Evolutionary conservation across 306 rosid genomes (phyloP).

Genomic region (Parietaria judaica): DNA sequence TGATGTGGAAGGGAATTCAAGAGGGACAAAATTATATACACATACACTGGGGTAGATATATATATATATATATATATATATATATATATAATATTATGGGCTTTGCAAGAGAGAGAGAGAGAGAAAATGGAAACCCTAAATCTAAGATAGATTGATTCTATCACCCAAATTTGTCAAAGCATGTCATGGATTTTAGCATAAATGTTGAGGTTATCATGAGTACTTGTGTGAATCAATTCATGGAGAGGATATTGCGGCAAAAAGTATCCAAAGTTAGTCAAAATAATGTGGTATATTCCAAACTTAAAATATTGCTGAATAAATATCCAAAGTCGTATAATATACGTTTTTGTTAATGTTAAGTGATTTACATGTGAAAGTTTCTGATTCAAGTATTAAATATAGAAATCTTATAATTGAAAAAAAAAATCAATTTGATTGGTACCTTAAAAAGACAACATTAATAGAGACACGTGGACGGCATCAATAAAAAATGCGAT

Average conservation of each 20-base stretch:
- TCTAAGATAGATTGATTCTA: conserved; percentile 39
- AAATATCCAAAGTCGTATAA: no score
- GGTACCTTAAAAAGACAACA: no score
- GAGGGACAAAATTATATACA: conserved; percentile 12
- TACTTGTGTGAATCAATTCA: not conserved
- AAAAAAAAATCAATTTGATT: no score
- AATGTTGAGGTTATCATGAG: conserved; percentile 17
- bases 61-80: conserved; percentile 14
- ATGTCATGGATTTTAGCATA: conserved; percentile 39
- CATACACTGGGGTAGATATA: not conserved
- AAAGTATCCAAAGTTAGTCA: not conserved
- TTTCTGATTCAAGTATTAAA: no score
- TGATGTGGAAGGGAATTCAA: conserved; percentile 26
- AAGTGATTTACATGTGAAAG: no score
- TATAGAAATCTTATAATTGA: no score
- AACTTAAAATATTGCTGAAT: no score
- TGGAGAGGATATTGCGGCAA: not conserved
- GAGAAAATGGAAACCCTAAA: conserved; percentile 52
- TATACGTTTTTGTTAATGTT: no score
- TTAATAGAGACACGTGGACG: no score
- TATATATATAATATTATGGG: conserved; percentile 16
- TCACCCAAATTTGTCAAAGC: conserved; percentile 43
- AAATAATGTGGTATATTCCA: no score
- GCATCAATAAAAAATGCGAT: no score
- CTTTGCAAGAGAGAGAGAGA: conserved; percentile 13